phyloP scores from a whole-genome alignment of 2,329 filamentous ascomycete genomes.

The Aciculosporium take region DNA sequence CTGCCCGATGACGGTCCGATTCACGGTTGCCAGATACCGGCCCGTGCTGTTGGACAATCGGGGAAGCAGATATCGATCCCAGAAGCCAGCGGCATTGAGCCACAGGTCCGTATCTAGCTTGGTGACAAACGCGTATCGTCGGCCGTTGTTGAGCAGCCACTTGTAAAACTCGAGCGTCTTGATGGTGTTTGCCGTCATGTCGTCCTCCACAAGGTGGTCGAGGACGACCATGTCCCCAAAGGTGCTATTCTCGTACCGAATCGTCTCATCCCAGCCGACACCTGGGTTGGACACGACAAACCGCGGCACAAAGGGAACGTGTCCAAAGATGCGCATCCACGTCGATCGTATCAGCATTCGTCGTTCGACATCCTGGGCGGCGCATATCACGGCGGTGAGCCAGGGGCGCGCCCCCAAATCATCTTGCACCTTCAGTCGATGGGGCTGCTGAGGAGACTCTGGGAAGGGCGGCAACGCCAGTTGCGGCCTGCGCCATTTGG shows the following conservation, averaged over 20 bases:
- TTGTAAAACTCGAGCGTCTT: conserved; percentile 21
- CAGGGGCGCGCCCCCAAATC: conserved; percentile 10
- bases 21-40: conserved; percentile 6
- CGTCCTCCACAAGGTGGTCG: conserved; percentile 17
- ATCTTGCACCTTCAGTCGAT: background rate
- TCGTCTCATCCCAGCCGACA: conserved; percentile 12
- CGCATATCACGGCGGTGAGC: conserved; percentile 17
- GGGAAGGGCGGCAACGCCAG: conserved; percentile 14
- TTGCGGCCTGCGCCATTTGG: background rate
- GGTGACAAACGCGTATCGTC: conserved; percentile 17
- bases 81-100: conserved; percentile 19
- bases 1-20: conserved; percentile 16
- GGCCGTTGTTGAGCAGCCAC: conserved; percentile 13
- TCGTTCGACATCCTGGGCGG: conserved; percentile 14
- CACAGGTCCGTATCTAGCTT: conserved; percentile 21
- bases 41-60: conserved; percentile 10
- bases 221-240: conserved; percentile 21
- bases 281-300: conserved; percentile 20
- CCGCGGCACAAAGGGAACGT: conserved; percentile 16
- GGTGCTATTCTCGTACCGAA: conserved; percentile 18
- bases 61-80: conserved; percentile 15
- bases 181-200: conserved; percentile 19
- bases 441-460: conserved; percentile 11
- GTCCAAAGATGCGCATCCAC: conserved; percentile 18
- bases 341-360: conserved; percentile 18